These are phyloP conservation scores for Fraxinus cuspidata DNA, from an alignment of 257 asterid species.

Conservation along the genomic window DNA sequence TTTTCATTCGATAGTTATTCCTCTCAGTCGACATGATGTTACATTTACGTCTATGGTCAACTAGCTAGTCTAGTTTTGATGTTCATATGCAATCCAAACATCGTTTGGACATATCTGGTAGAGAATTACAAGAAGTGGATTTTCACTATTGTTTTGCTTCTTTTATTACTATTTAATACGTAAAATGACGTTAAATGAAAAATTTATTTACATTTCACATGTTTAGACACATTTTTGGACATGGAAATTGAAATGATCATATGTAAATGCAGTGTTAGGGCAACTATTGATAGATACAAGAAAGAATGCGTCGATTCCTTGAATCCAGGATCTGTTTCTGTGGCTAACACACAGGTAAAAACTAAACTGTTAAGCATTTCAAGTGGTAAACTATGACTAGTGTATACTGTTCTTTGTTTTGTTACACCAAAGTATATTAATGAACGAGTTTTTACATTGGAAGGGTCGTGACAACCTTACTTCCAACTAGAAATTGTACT, in stretches of 20 bases:
- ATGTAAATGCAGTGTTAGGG: conserved; percentile 67
- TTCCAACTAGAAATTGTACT: background rate
- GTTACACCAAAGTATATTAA: background rate
- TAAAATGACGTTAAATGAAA: background rate
- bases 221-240: background rate
- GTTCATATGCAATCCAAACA: background rate
- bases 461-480: too few relatives aligned
- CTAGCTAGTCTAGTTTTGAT: too few relatives aligned
- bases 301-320: conserved; percentile 70
- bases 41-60: background rate
- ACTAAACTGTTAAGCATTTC: too few relatives aligned
- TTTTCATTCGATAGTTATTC: background rate
- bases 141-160: too few relatives aligned
- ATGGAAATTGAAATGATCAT: background rate
- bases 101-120: background rate
- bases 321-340: conserved; percentile 67
- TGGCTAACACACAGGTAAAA: conserved; percentile 75
- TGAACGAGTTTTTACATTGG: too few relatives aligned
- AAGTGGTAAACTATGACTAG: too few relatives aligned
- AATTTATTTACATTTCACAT: background rate
- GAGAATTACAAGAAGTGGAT: background rate
- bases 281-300: conserved; percentile 85
- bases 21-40: background rate
- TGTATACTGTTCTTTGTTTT: too few relatives aligned
- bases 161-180: too few relatives aligned